Evolutionary conservation across 495 filamentous ascomycete genomes (phyloP).

Genomic region (Penicillium riverlandense): DNA sequence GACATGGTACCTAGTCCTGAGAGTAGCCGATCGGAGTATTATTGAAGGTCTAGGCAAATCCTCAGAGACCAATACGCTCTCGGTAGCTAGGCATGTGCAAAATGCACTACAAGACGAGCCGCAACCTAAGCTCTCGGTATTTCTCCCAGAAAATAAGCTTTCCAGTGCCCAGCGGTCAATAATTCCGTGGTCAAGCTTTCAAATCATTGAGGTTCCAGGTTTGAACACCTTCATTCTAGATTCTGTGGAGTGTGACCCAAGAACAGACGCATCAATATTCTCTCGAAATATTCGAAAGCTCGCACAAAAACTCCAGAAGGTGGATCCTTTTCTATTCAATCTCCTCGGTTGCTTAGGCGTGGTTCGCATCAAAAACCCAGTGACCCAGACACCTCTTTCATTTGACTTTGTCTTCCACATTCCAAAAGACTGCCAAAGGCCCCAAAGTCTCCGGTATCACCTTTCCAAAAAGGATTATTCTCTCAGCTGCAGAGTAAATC

Average conservation of each 20-base stretch:
- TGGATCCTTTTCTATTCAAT: constrained; percentile 36
- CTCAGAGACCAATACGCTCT: not conserved
- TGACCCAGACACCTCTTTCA: not conserved
- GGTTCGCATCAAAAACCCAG: not conserved
- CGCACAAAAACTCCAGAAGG: constrained; percentile 26
- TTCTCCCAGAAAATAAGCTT: not conserved
- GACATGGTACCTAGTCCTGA: constrained; percentile 21
- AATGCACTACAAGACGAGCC: not conserved
- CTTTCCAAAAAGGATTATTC: constrained; percentile 3
- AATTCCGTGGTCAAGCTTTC: not conserved
- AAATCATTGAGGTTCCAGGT: not conserved
- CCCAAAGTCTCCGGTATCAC: constrained; percentile 17
- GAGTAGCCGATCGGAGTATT: constrained; percentile 7
- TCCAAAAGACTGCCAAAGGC: constrained; percentile 3
- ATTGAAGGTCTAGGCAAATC: not conserved
- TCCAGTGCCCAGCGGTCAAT: not conserved
- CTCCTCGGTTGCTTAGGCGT: constrained; percentile 41
- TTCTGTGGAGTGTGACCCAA: not conserved
- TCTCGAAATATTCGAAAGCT: constrained; percentile 19
- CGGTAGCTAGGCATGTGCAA: not conserved
- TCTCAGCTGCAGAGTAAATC: constrained; percentile 12
- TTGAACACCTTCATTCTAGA: not conserved
- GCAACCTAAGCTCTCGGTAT: not conserved
- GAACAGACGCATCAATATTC: not conserved
- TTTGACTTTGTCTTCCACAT: constrained; percentile 12